A percentile compares a stretch with the other conserved stretches of the same genome.
Conservation (phyloP, 2,329 filamentous ascomycete genomes). For the Sporothrix inflata region DNA sequence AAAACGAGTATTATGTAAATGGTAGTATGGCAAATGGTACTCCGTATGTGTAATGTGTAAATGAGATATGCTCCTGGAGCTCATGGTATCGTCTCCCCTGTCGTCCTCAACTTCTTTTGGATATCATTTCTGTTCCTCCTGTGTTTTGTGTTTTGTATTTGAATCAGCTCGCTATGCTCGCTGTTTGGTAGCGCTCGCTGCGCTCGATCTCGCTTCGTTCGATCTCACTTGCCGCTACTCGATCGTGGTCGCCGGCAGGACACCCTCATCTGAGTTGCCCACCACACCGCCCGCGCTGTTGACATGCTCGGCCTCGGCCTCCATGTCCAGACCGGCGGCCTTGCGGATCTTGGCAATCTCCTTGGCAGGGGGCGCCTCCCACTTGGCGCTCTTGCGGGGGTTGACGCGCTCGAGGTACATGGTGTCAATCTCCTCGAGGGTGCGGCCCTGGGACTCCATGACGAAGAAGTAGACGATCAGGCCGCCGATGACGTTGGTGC, state of each 20-base stretch:
- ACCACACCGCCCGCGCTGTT: not conserved
- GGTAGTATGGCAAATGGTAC: too few species aligned
- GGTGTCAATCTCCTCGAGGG: slow-evolving; percentile 76
- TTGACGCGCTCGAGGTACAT: slow-evolving; percentile 49
- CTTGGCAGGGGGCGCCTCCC: slow-evolving; percentile 27
- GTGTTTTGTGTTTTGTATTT: too few species aligned
- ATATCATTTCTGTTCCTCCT: too few species aligned
- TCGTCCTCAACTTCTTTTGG: too few species aligned
- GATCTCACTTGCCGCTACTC: too few species aligned
- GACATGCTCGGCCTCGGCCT: slow-evolving; percentile 24
- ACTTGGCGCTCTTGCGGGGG: slow-evolving; percentile 40
- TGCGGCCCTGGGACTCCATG: slow-evolving; percentile 85
- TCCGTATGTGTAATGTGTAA: too few species aligned
- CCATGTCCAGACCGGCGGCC: slow-evolving; percentile 26
- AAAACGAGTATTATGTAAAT: too few species aligned
- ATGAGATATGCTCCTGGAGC: too few species aligned
- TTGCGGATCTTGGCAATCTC: slow-evolving; percentile 31
- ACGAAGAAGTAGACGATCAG: slow-evolving; percentile 75
- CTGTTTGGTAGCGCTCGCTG: too few species aligned
- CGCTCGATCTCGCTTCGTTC: too few species aligned
- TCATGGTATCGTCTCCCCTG: too few species aligned
- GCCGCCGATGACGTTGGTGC: slow-evolving; percentile 69
- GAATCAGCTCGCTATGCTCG: too few species aligned
- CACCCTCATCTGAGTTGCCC: not conserved
- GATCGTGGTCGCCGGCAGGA: not conserved